Evolutionary conservation across 2,329 filamentous ascomycete genomes (phyloP), one percentile per base, ranked within the genome.

Genomic region (Raffaelea deltoideospora): DNA sequence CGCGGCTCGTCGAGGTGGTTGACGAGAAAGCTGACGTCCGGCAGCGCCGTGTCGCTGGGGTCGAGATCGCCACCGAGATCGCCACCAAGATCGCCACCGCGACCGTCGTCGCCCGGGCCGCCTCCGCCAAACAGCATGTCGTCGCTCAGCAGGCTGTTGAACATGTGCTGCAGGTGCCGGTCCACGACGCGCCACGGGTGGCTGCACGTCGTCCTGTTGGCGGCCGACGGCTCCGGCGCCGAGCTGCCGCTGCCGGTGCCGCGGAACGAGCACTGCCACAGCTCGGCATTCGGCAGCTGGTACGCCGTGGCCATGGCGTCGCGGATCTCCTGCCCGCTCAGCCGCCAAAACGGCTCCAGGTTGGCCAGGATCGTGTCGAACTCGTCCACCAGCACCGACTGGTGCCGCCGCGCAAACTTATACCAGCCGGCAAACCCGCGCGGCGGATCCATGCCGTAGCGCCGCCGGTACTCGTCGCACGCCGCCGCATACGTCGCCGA

Each of bases 1-100:
- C 76, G 62, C 28, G 76, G 76, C 48, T 80, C 75, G 46, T 81
- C 76, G 65, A 79, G 72, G 23, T 68, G 61, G 43, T 80, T 81
- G 41, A 79, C 60, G 1, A 76, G 65, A 40, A 80, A 63, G 41
- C 79, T 75, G 67, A 81, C 74, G 47, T 81, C 75, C 2, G 76
- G 76, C 14, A 80, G 56, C 37, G 11, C n/a, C n/a, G n/a, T n/a
- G n/a, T n/a, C n/a, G n/a, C n/a, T n/a, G n/a, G n/a, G n/a, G n/a
- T n/a, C n/a, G n/a, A n/a, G n/a, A n/a, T n/a, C n/a, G n/a, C n/a
- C n/a, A n/a, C n/a, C n/a, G n/a, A n/a, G n/a, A n/a, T n/a, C n/a
- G n/a, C n/a, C n/a, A n/a, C n/a, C n/a, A n/a, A n/a, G n/a, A n/a
- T n/a, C n/a, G n/a, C n/a, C n/a, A n/a, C n/a, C n/a, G n/a, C n/a